Evolutionary conservation across 1,284 basidiomycete genomes (phyloP).

Genomic region (Irpex sp.): DNA sequence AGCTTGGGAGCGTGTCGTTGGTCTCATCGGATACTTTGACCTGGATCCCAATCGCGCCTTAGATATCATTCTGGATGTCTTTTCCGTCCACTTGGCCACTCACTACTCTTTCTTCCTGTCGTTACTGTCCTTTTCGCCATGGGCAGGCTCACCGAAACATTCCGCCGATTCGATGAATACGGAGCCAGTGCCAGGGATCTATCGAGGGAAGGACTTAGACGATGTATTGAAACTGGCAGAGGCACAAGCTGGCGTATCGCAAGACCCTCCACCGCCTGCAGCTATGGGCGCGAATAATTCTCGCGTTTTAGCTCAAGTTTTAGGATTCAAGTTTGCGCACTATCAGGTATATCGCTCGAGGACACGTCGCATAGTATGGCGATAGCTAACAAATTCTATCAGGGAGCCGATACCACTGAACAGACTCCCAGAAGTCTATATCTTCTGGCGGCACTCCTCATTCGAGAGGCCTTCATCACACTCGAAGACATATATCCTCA

Average conservation of each 20-base stretch:
- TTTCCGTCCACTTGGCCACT: constrained; percentile 76
- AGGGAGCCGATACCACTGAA: constrained; percentile 58
- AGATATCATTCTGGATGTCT: constrained; percentile 91
- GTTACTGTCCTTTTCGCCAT: constrained; percentile 82
- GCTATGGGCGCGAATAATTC: constrained; percentile 35
- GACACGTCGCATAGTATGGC: background rate
- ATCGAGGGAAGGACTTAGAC: constrained; percentile 59
- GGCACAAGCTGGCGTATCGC: constrained; percentile 13
- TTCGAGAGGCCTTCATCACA: constrained; percentile 84
- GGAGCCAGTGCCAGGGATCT: constrained; percentile 38
- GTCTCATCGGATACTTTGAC: constrained; percentile 93
- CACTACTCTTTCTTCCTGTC: constrained; percentile 94
- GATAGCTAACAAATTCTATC: constrained; percentile 17
- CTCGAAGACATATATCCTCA: constrained; percentile 87
- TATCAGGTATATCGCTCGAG: constrained; percentile 63
- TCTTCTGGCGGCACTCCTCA: constrained; percentile 81
- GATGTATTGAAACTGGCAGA: constrained; percentile 60
- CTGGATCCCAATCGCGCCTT: constrained; percentile 93
- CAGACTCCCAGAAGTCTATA: constrained; percentile 72
- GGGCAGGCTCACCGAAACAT: constrained; percentile 41
- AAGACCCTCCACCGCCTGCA: constrained; percentile 17
- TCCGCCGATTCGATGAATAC: constrained; percentile 31
- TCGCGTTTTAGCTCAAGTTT: constrained; percentile 81
- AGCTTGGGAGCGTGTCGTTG: constrained; percentile 86
- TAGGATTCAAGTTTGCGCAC: constrained; percentile 94